phyloP scores from a whole-genome alignment of 805 yeast species.

The Candida pini region DNA sequence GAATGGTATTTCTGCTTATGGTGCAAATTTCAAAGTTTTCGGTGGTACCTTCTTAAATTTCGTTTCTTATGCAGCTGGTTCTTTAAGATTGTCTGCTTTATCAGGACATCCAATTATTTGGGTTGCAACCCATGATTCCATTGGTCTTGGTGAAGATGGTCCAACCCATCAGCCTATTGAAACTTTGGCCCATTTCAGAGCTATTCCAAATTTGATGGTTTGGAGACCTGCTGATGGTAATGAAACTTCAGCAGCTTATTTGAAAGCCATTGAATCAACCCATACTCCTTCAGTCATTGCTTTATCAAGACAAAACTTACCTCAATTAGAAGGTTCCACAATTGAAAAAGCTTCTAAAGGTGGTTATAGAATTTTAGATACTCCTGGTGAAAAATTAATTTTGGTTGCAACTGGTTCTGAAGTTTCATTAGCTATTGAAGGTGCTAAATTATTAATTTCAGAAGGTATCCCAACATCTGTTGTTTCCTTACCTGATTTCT shows the following conservation, averaged over 20 bases:
- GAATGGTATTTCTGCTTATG: conserved; percentile 93
- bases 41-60: conserved; percentile 99
- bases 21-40: conserved; percentile 80
- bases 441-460: conserved; percentile 64
- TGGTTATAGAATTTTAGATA: conserved; percentile 74
- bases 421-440: conserved; percentile 75
- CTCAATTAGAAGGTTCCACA: conserved; percentile 90
- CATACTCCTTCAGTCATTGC: conserved; percentile 72
- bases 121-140: conserved; percentile 89
- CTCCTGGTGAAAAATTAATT: conserved; percentile 61
- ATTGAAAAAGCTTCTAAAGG: conserved; percentile 91
- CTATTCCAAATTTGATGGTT: conserved; percentile 73
- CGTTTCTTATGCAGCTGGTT: conserved; percentile 78
- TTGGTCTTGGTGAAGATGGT: conserved; percentile 90
- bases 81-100: conserved; percentile 77
- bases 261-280: conserved; percentile 53
- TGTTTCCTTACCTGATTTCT: conserved; percentile 91
- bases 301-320: conserved; percentile 79
- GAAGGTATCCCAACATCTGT: conserved; percentile 71
- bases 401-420: conserved; percentile 94
- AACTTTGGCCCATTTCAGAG: conserved; percentile 82
- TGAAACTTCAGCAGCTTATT: conserved; percentile 80
- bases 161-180: conserved; percentile 93
- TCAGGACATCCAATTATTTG: conserved; percentile 79
- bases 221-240: conserved; percentile 96